phyloP scores from a whole-genome alignment of 2,329 filamentous ascomycete genomes.

The Aureobasidium subglaciale region DNA sequence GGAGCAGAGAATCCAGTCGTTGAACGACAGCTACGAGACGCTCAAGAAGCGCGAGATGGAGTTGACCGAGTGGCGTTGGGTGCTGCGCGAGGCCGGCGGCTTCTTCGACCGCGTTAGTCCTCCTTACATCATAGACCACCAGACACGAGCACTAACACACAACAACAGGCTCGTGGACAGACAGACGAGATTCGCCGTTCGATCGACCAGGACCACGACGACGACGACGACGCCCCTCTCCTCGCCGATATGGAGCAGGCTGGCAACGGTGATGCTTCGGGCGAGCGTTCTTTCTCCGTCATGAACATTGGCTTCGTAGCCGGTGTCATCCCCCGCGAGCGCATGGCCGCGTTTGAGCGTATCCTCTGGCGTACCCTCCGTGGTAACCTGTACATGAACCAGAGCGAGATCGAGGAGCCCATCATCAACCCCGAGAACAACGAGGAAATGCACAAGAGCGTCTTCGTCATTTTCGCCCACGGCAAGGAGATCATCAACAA shows the following conservation, averaged over 20 bases:
- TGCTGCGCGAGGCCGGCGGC: constrained; percentile 87
- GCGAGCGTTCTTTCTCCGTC: constrained; percentile 81
- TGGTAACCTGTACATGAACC: constrained; percentile 99
- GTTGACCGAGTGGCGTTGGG: constrained; percentile 97
- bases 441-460: constrained; percentile 90
- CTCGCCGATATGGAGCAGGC: constrained; percentile 89
- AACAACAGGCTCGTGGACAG: constrained; percentile 70
- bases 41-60: constrained; percentile 97
- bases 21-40: constrained; percentile 98
- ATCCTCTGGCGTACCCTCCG: constrained; percentile 96
- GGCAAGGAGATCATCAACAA: constrained; percentile 98
- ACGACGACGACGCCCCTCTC: constrained; percentile 89
- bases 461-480: constrained; percentile 98
- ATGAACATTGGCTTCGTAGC: constrained; percentile 99
- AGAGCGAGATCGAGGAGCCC: constrained; percentile 92
- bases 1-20: constrained; percentile 80
- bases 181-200: constrained; percentile 94
- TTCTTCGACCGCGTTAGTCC: constrained; percentile 73
- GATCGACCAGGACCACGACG: constrained; percentile 81
- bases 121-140: not conserved
- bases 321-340: constrained; percentile 87
- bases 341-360: constrained; percentile 90
- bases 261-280: constrained; percentile 56
- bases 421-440: constrained; percentile 89
- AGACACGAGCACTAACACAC: constrained; percentile 1